Evolutionary conservation across 192 early-diverging fungal genomes (phyloP), one percentile per base, ranked within the genome.

Genomic region (Globomyces pollinis-pini): DNA sequence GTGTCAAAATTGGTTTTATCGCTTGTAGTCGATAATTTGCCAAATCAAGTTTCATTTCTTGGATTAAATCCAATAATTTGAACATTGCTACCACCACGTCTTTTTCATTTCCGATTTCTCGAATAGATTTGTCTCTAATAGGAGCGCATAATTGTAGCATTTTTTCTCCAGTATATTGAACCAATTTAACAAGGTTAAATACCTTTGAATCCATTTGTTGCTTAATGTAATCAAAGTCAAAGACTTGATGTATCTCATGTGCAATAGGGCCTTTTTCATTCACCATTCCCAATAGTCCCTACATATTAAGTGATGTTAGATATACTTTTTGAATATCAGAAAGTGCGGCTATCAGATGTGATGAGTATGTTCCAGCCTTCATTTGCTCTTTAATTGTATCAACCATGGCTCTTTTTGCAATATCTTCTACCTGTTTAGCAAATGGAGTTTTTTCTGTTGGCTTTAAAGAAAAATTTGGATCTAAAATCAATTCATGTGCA

Each of bases 31-130:
- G 62, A 66, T 81, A 91, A 67, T 93, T 93, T 26, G 82, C 71
- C n/a, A 91, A 60, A 60, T 93, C 91, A 41, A 90, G 63, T 43
- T 79, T 75, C 91, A 93, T 93, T 9, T 73, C 65, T 21, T 93
- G 88, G 29, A 91, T 60, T 0, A 86, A 36, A 20, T 73, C 78
- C 16, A 90, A 60, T 18, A 84, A 74, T 0, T 43, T 50, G 24
- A 79, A 71, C 24, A 84, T 70, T 3, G 73, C 65, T 18, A 76
- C 73, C 15, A 57, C 74, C 0, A 67, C 32, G 32, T 49, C 61
- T 15, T 65, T 16, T 44, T 32, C 67, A 28, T 34, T 49, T 1
- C 42, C 33, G 16, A 69, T 50, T 60, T 9, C 54, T 26, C 75
- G 64, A 20, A 91, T 75, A 8, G 63, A 61, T 7, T 70, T 55